phyloP scores from a whole-genome alignment of 305 asterid species.

The Withania somnifera region DNA sequence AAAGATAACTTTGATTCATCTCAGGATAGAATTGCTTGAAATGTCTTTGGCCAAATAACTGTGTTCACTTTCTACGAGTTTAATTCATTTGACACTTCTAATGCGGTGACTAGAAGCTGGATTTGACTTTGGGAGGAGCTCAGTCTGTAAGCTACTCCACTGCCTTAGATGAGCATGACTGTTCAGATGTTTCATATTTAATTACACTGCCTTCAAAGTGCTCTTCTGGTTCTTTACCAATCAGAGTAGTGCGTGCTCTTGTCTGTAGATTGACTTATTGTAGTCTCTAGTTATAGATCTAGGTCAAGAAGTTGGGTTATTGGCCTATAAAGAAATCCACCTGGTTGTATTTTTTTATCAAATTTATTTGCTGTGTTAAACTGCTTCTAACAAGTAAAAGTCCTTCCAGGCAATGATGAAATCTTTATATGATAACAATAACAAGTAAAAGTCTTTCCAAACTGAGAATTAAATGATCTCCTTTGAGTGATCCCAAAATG shows the following conservation, averaged over 20 bases:
- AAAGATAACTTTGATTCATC: neutral
- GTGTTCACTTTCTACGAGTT: neutral
- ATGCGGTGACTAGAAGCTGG: neutral
- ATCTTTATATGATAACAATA: too few relatives aligned
- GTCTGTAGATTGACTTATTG: neutral
- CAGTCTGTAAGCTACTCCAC: neutral
- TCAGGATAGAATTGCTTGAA: neutral
- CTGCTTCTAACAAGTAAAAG: neutral
- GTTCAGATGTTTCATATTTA: neutral
- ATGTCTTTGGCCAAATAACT: neutral
- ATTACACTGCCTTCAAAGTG: neutral
- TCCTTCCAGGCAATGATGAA: too few relatives aligned
- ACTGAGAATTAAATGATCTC: neutral
- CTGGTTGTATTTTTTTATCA: neutral
- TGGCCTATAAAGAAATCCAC: neutral
- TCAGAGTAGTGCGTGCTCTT: neutral
- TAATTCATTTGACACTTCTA: neutral
- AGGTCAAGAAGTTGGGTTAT: neutral
- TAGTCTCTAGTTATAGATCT: too few relatives aligned
- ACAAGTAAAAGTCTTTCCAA: neutral
- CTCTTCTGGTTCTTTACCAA: neutral
- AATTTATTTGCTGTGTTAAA: neutral
- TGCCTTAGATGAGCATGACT: neutral
- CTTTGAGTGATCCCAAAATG: neutral
- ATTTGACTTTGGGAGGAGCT: neutral